Conservation (phyloP, 106 monocot genomes). For the Allium fistulosum region DNA sequence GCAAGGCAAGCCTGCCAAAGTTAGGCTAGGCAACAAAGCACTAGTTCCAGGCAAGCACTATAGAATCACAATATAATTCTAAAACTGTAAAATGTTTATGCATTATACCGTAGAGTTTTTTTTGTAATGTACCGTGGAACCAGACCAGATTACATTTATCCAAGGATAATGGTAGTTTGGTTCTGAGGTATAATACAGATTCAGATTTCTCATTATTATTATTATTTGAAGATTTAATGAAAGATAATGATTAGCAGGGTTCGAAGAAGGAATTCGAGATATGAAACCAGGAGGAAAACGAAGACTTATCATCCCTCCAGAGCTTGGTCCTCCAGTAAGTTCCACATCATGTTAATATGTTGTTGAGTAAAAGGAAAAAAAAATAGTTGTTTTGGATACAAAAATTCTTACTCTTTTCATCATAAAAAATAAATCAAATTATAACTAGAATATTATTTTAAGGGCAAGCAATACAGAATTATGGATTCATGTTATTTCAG, state of each 20-base stretch:
- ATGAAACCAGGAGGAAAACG: conserved; percentile 97
- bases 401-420: background rate
- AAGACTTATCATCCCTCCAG: conserved; percentile 95
- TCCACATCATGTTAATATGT: background rate
- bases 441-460: background rate
- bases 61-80: background rate
- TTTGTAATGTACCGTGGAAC: too few relatives aligned
- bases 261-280: conserved; percentile 88
- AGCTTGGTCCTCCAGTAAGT: conserved; percentile 97
- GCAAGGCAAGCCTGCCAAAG: conserved; percentile 91
- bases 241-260: conserved; percentile 38
- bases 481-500: conserved; percentile 14
- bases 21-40: conserved; percentile 79
- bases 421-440: background rate
- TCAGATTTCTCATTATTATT: too few relatives aligned
- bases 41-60: conserved; percentile 76
- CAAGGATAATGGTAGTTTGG: too few relatives aligned
- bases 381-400: background rate
- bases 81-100: too few relatives aligned
- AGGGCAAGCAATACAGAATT: background rate
- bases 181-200: too few relatives aligned
- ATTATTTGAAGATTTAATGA: background rate
- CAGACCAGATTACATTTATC: too few relatives aligned
- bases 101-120: too few relatives aligned
- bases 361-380: background rate